Base-by-base conservation (phyloP, 192 early-diverging fungal genomes). In the Entomortierella lignicola region DNA sequence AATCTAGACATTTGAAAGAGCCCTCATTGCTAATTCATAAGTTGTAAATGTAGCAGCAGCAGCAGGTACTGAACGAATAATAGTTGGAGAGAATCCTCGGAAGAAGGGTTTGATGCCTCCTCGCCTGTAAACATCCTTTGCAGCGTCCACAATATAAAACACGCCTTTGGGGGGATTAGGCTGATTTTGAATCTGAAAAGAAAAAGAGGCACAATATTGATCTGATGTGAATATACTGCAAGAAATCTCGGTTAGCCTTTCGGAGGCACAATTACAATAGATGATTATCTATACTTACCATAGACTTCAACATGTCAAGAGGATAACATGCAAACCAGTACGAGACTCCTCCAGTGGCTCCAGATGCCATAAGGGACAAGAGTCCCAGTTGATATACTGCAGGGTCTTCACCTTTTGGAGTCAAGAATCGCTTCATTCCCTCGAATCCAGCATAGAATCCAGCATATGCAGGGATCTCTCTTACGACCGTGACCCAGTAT, bases 371-470 rank as follows among this genome's bases (percentile, higher is more conserved):
- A 18, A 95, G 84, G 32, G 79, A 74, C 7, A 79, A 27, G 39
- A 79, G 63, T 20, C 69, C 53, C 11, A 84, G 80, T 21, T 86
- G 80, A 13, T 92, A 75, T n/a, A 84, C 82, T 51, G 59, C 81
- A n/a, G 89, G 85, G 31, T 81, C 71, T 8, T 85, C 58, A 6
- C 85, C 83, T 21, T 55, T 52, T 0, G 80, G 68, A 0, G 86
- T 88, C n/a, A 94, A 56, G 1, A 81, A 57, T n/a, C 95, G 87
- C 82, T 95, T 95, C 47, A 88, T 74, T 42, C 81, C 85, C 71
- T 97, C 95, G 73, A 95, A 97, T 25, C 92, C 95, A 11, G 87
- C 72, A 68, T 97, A 97, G 73, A 94, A 97, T 50, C 92, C 95
- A 42, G 92, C 92, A 63, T 96, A 93, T 1, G 89, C 94, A 17